Evolutionary conservation across 495 filamentous ascomycete genomes (phyloP).

Genomic region (Pyrenopolyporus hunteri): DNA sequence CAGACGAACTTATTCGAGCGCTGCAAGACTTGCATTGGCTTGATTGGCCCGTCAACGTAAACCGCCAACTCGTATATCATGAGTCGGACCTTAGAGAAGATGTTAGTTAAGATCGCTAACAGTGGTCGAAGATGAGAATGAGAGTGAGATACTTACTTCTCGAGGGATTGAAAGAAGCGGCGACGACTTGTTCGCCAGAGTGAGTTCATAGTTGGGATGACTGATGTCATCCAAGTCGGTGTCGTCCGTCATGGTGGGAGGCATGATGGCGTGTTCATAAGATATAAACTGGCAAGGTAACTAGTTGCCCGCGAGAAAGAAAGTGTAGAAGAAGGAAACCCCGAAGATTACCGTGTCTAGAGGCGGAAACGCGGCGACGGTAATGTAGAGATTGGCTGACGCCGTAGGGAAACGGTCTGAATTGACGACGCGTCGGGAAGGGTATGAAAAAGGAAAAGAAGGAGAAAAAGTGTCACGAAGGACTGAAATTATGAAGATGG

Average conservation of each 20-base stretch:
- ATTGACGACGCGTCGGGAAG: no score
- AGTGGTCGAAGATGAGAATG: background rate
- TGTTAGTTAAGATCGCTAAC: background rate
- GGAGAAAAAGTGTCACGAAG: no score
- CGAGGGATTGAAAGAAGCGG: background rate
- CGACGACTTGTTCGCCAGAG: background rate
- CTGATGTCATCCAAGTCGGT: background rate
- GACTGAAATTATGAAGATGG: no score
- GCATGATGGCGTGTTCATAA: background rate
- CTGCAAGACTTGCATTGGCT: background rate
- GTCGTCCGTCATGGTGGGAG: background rate
- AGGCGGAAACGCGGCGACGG: no score
- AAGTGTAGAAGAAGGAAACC: no score
- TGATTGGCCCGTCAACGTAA: background rate
- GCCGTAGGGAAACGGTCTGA: no score
- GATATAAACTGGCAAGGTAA: no score
- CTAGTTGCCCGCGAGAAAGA: no score
- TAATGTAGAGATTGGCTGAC: no score
- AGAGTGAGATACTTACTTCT: conserved; percentile 2
- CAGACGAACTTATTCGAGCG: conserved; percentile 18
- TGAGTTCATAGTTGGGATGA: conserved; percentile 3
- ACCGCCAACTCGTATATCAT: conserved; percentile 14
- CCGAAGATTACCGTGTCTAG: no score
- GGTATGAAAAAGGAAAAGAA: no score
- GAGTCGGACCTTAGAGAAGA: conserved; percentile 13